A percentile compares a stretch with the other conserved stretches of the same genome.
Evolutionary conservation across 371 early-diverging fungal species (phyloP).

Genomic region (Phascolomyces articulosus): DNA sequence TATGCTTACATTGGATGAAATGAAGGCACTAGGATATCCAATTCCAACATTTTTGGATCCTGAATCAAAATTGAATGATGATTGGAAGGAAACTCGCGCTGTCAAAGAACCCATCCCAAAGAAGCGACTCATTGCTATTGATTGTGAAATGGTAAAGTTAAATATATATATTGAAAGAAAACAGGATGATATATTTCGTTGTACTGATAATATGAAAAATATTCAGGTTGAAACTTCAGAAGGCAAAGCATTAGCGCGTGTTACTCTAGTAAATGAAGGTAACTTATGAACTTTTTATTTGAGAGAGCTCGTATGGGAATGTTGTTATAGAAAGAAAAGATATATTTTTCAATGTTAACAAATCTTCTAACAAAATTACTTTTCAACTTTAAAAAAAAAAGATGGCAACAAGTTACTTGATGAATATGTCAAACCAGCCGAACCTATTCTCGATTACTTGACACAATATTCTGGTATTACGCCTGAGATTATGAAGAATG

Average conservation of each 20-base stretch:
- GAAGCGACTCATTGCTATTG: conserved; percentile 64
- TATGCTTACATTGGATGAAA: conserved; percentile 49
- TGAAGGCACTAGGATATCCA: conserved; percentile 54
- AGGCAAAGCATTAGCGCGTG: conserved; percentile 76
- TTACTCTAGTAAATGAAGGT: conserved; percentile 66
- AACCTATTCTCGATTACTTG: conserved; percentile 71
- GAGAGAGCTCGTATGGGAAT: too few relatives aligned
- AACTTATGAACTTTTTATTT: too few relatives aligned
- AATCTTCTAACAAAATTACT: too few relatives aligned
- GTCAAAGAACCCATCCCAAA: conserved; percentile 20
- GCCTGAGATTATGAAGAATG: conserved; percentile 51
- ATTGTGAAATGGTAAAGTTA: conserved; percentile 91
- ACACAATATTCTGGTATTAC: conserved; percentile 78
- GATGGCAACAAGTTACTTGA: conserved; percentile 63
- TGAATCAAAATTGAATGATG: conserved; percentile 32
- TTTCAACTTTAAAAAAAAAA: too few relatives aligned
- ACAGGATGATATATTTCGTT: neutral
- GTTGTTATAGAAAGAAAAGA: neutral
- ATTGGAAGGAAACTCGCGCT: conserved; percentile 60
- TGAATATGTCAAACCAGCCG: conserved; percentile 70
- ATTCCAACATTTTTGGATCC: conserved; percentile 53
- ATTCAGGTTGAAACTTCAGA: conserved; percentile 58
- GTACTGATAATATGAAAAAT: neutral
- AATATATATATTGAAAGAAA: too few relatives aligned
- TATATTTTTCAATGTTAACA: too few relatives aligned